Percentiles rank a stretch among this genome's conserved stretches.
phyloP scores from a whole-genome alignment of 495 filamentous ascomycete genomes.

The Chaetomium fimeti region DNA sequence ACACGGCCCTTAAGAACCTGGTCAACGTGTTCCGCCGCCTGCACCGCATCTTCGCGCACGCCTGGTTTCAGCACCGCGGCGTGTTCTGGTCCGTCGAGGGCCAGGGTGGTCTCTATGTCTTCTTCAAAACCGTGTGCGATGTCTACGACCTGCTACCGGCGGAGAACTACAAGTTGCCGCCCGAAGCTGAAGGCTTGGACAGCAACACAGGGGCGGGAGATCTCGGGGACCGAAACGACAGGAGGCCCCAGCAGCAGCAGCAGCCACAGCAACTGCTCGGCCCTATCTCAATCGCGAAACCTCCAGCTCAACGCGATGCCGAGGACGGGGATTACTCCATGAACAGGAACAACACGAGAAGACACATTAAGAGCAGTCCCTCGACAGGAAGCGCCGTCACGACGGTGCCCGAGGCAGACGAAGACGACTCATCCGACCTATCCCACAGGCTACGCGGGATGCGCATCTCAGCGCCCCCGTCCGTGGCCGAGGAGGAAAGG shows the following conservation, averaged over 20 bases:
- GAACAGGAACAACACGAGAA: constrained; percentile 62
- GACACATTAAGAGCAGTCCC: constrained; percentile 69
- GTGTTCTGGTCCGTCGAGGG: constrained; percentile 97
- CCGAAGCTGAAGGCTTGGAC: constrained; percentile 82
- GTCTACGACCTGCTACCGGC: constrained; percentile 81
- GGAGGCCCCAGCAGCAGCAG: constrained; percentile 36
- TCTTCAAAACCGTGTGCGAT: constrained; percentile 97
- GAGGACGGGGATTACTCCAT: constrained; percentile 46
- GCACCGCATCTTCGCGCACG: constrained; percentile 96
- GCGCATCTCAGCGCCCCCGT: constrained; percentile 34
- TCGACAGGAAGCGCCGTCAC: constrained; percentile 71
- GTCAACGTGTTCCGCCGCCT: constrained; percentile 91
- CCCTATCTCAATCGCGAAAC: constrained; percentile 47
- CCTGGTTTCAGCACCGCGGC: constrained; percentile 94
- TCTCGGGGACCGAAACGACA: constrained; percentile 14
- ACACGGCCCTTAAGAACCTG: constrained; percentile 72
- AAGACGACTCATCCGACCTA: constrained; percentile 56
- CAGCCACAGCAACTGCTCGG: constrained; percentile 20
- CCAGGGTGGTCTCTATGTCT: constrained; percentile 81
- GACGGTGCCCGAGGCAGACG: constrained; percentile 68
- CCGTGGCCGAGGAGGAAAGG: constrained; percentile 38
- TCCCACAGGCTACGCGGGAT: constrained; percentile 40
- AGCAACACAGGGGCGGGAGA: constrained; percentile 29
- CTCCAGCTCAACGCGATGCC: constrained; percentile 43
- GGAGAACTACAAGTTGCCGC: constrained; percentile 92